Evolutionary conservation across 441 rosid genomes (phyloP), one percentile per base, ranked within the genome.

Genomic region (Iberis amara): DNA sequence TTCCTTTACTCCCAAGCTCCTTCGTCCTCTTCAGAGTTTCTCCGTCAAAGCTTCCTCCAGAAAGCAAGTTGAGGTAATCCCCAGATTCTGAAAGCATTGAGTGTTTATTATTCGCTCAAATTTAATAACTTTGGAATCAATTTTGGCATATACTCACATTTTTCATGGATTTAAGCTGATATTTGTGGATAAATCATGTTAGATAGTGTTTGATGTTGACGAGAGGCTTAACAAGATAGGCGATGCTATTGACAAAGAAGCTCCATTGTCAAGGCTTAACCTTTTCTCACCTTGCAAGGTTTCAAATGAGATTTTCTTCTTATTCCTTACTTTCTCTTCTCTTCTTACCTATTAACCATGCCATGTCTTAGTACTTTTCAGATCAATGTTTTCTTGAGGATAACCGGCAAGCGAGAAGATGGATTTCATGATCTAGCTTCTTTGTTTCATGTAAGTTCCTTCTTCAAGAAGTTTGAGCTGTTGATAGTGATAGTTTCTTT

Each of bases 201-300:
- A 91, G 98, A 47, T 91, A 53, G 87, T 76, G 44, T 91, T 80
- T 70, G 82, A 91, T 68, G 89, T 83, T 61, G 94, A 88, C 45
- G 95, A 76, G 75, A 83, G 78, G 71, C 39, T 79, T 8, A 83
- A 83, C 74, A 80, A 75, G 67, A 69, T 85, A 11, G 91, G 87
- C 0, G 87, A 85, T 77, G 74, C 80, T 57, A 83, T 85, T 45
- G 95, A 88, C 71, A 73, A 48, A 74, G 73, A 73, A 42, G 91
- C 96, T 68, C 91, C 96, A 23, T 88, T 91, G 45, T 91, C 96
- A 38, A 76, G 96, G 70, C 91, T 91, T 73, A 75, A 75, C 49
- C 75, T 91, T 37, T 91, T 88, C 81, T 91, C 98, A 12, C 98
- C 96, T 66, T 91, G 95, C 82, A 91, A 88, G 95, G 96, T 85